A percentile compares a stretch with the other conserved stretches of the same genome.
phyloP scores from a whole-genome alignment of 1,284 basidiomycete genomes.

The Leccinum proximum region DNA sequence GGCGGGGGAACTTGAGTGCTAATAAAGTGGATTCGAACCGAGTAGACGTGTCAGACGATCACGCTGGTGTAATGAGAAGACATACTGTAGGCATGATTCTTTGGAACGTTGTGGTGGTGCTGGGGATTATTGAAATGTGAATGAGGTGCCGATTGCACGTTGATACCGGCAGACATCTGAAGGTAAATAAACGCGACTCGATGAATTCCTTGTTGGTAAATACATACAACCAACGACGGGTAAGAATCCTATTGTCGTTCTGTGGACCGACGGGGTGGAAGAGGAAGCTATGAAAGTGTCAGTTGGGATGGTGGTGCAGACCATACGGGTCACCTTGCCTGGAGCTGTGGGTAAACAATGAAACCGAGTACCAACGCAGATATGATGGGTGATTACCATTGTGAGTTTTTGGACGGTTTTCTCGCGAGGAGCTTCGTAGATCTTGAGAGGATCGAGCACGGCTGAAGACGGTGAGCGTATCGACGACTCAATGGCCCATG shows the following conservation, averaged over 20 bases:
- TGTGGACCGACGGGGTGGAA: too few relatives aligned
- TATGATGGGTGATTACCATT: too few relatives aligned
- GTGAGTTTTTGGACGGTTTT: too few relatives aligned
- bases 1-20: neutral
- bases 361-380: too few relatives aligned
- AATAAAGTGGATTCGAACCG: neutral
- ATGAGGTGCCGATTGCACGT: neutral
- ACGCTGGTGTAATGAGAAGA: neutral
- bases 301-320: too few relatives aligned
- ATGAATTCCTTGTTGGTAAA: too few relatives aligned
- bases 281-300: too few relatives aligned
- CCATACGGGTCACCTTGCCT: too few relatives aligned
- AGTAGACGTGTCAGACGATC: neutral
- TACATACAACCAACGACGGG: too few relatives aligned
- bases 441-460: constrained; percentile 31
- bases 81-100: neutral
- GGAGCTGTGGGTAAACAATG: too few relatives aligned
- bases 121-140: neutral
- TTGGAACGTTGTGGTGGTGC: neutral
- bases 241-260: too few relatives aligned
- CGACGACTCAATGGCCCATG: constrained; percentile 42
- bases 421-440: constrained; percentile 28
- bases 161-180: neutral
- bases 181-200: too few relatives aligned
- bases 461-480: constrained; percentile 32